Conservation (phyloP, 2,329 filamentous ascomycete genomes). For the Pyrenochaeta sp. region DNA sequence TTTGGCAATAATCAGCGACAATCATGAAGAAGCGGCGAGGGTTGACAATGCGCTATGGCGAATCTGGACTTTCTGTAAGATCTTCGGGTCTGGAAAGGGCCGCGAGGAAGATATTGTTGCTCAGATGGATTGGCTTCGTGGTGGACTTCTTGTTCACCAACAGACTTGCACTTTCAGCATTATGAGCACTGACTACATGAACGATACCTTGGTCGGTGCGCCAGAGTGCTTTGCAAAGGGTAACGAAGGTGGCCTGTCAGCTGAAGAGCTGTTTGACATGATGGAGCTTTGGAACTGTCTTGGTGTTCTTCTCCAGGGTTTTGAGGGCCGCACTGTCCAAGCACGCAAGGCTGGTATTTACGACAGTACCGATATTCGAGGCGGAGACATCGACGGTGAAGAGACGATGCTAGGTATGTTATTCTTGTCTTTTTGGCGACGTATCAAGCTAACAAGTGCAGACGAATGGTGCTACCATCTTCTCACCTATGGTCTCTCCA, state of each 20-base stretch:
- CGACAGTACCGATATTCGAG: constrained; percentile 55
- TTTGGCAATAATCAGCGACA: constrained; percentile 58
- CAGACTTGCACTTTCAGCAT: constrained; percentile 55
- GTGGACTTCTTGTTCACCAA: constrained; percentile 60
- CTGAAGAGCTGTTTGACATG: constrained; percentile 68
- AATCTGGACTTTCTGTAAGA: constrained; percentile 70
- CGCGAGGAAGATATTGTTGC: constrained; percentile 66
- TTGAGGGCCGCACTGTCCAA: constrained; percentile 62
- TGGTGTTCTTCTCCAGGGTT: constrained; percentile 61
- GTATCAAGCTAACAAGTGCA: constrained; percentile 33
- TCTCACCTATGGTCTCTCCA: constrained; percentile 64
- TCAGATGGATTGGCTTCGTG: constrained; percentile 70
- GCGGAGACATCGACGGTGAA: constrained; percentile 60
- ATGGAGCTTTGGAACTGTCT: constrained; percentile 70
- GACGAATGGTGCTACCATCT: constrained; percentile 70
- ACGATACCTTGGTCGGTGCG: constrained; percentile 62
- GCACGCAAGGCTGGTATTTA: constrained; percentile 65
- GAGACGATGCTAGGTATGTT: constrained; percentile 61
- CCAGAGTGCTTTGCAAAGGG: constrained; percentile 66
- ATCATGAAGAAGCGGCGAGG: constrained; percentile 56
- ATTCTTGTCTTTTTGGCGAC: background rate
- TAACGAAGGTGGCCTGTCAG: constrained; percentile 62
- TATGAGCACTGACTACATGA: constrained; percentile 59
- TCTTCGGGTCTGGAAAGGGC: constrained; percentile 66
- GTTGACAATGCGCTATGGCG: constrained; percentile 70